These are phyloP conservation scores for Penicillium egyptiacum DNA, from an alignment of 495 filamentous ascomycete genomes.

Conservation along the genomic window DNA sequence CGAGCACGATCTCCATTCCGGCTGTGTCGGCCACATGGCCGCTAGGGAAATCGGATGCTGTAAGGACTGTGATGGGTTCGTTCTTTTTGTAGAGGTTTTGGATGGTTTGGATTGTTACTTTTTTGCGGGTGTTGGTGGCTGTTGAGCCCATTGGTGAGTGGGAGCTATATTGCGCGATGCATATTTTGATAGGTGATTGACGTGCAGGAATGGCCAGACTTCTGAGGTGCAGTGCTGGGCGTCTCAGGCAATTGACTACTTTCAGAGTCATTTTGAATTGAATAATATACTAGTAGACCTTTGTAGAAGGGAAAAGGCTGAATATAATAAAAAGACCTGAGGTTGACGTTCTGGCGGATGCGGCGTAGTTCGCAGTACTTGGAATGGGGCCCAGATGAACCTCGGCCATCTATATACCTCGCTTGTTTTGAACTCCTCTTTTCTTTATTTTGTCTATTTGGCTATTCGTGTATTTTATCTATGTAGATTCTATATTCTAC, in stretches of 20 bases:
- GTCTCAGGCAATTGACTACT: background rate
- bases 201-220: background rate
- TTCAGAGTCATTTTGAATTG: background rate
- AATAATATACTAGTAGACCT: background rate
- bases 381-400: background rate
- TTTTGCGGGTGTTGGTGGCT: slow-evolving; percentile 61
- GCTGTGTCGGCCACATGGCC: slow-evolving; percentile 86
- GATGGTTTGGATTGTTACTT: slow-evolving; percentile 78
- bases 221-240: background rate
- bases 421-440: background rate
- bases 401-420: slow-evolving; percentile 3
- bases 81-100: slow-evolving; percentile 71
- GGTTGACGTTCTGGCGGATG: slow-evolving; percentile 10
- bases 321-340: background rate
- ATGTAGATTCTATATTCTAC: background rate
- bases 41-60: slow-evolving; percentile 94
- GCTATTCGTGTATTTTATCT: background rate
- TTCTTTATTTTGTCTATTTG: background rate
- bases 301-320: background rate
- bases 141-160: slow-evolving; percentile 77
- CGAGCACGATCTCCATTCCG: slow-evolving; percentile 91
- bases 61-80: slow-evolving; percentile 93
- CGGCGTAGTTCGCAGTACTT: slow-evolving; percentile 12
- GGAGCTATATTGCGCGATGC: slow-evolving; percentile 59
- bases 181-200: slow-evolving; percentile 4